Evolutionary conservation across 139 green algal genomes (phyloP), one percentile per base, ranked within the genome.

Genomic region (Chlamydomonas urium): DNA sequence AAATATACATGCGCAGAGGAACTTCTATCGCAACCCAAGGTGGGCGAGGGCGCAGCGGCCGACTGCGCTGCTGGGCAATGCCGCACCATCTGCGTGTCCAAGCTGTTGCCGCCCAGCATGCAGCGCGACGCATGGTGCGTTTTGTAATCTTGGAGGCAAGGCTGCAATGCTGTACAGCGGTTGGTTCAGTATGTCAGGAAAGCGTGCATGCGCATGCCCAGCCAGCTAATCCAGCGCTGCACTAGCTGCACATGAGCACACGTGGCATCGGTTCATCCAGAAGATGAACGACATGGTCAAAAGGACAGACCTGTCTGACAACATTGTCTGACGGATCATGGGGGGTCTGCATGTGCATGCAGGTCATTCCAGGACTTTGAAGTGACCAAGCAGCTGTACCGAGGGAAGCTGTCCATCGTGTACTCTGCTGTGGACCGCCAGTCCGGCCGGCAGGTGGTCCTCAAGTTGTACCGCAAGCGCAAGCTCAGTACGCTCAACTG

Each of bases 341-440:
- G 14, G 14, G 32, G 14, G 34, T 4, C 6, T 50, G 35, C 38
- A 71, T 26, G 14, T 59, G n/a, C 37, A 23, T 71, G 50, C 37
- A 60, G 24, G 34, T 38, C 4, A 34, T 33, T 38, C 4, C 80
- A 89, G 3, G 83, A 92, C 56, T 93, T 87, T 71, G 74, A 85
- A 8, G 75, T 92, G 31, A 73, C 81, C 28, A 87, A 87, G 74
- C 80, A 92, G 78, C 78, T 93, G 75, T 92, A 92, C 76, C 77
- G 81, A 26, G 89, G 89, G 31, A 92, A 92, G 59, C 87, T 79
- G 0, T 88, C 81, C 0, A 58, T 85, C 26, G 66, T 93, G n/a
- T 90, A 91, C 71, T 75, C 76, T 37, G 87, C 84, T 0, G 80
- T 78, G 2, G 87, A 90, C 75, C 67, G 53, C n/a, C 24, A 34